These are phyloP conservation scores for Pinus albicaulis DNA, from an alignment of 75 land plant genomes.

Conservation along the genomic window DNA sequence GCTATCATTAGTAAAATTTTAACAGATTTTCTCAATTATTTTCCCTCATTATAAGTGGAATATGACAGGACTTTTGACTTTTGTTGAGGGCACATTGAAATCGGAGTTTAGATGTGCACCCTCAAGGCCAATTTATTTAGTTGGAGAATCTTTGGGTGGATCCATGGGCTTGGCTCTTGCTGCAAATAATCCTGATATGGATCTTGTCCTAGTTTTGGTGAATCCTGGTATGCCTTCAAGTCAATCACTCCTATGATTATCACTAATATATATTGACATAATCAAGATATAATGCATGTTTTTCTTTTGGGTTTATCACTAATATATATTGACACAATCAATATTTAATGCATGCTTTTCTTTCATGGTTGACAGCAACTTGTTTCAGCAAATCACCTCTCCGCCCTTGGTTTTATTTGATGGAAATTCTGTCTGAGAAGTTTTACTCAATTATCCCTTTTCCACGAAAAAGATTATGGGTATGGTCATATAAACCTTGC, in stretches of 20 bases:
- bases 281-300: not conserved
- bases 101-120: conserved; percentile 30
- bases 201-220: conserved; percentile 61
- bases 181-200: conserved; percentile 74
- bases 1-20: too few species aligned
- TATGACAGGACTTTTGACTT: conserved; percentile 42
- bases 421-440: conserved; percentile 39
- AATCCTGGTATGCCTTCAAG: conserved; percentile 70
- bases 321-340: not conserved
- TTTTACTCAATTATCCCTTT: conserved; percentile 24
- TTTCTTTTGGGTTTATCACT: too few species aligned
- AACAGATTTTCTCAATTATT: too few species aligned
- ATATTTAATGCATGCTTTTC: not conserved
- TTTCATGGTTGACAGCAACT: conserved; percentile 51
- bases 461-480: conserved; percentile 35
- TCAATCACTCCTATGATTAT: not conserved
- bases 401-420: conserved; percentile 44
- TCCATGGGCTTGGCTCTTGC: conserved; percentile 77
- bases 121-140: conserved; percentile 73
- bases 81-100: conserved; percentile 56
- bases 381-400: conserved; percentile 63
- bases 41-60: too few species aligned
- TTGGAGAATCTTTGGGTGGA: conserved; percentile 88
- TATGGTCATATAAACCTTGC: conserved; percentile 4
- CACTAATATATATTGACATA: not conserved